Conservation (phyloP, 2,329 filamentous ascomycete genomes). For the Sporothrix luriei region DNA sequence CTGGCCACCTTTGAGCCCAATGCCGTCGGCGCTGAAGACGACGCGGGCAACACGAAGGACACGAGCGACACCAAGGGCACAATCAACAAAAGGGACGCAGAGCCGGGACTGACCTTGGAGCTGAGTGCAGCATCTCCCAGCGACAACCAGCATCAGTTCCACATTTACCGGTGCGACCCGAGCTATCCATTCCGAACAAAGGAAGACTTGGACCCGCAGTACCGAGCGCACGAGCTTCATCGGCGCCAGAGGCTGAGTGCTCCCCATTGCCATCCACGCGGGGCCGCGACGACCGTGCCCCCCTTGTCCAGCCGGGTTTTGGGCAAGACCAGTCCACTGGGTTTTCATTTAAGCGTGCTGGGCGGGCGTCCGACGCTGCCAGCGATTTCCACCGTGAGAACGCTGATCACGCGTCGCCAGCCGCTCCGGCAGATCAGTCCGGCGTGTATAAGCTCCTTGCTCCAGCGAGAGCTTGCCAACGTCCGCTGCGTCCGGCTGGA, state of each 20-base stretch:
- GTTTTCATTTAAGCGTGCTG: neutral
- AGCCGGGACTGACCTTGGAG: neutral
- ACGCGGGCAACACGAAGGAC: too few relatives aligned
- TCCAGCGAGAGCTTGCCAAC: neutral
- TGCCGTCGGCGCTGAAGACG: too few relatives aligned
- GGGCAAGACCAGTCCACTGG: neutral
- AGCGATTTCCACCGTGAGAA: neutral
- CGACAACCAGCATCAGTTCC: neutral
- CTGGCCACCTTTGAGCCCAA: neutral
- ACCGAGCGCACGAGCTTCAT: neutral
- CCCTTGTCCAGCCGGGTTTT: neutral
- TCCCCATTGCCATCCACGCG: too few relatives aligned
- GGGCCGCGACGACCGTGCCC: neutral
- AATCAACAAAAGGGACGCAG: too few relatives aligned
- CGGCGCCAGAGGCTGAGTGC: too few relatives aligned
- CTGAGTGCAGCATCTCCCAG: slow-evolving; percentile 5
- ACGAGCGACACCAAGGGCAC: too few relatives aligned
- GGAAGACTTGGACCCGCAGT: neutral
- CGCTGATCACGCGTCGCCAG: neutral
- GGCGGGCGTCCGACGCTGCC: neutral
- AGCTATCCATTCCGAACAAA: slow-evolving; percentile 8
- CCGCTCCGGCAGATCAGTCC: slow-evolving; percentile 1
- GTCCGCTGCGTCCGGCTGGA: neutral
- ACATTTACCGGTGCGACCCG: neutral
- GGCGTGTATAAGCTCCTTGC: neutral